A percentile compares a stretch with the other conserved stretches of the same genome.
Evolutionary conservation across 2,329 filamentous ascomycete species (phyloP).

Genomic region (Mariannaea sp.): DNA sequence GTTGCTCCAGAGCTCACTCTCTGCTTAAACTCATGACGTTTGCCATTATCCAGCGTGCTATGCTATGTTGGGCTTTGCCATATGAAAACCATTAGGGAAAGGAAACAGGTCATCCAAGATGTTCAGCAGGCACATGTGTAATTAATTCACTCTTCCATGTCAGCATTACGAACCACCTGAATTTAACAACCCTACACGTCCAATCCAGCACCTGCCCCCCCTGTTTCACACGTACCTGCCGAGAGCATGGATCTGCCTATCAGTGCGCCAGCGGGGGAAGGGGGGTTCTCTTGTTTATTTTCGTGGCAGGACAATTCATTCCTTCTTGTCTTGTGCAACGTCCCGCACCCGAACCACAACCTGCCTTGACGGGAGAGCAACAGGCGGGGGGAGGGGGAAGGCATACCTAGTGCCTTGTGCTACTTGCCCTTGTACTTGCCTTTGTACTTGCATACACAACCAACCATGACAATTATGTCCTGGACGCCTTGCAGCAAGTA

Average conservation of each 20-base stretch:
- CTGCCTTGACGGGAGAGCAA: constrained; percentile 2
- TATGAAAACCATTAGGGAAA: too few relatives aligned
- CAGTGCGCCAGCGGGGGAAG: constrained; percentile 9
- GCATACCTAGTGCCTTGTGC: too few relatives aligned
- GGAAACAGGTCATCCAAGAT: too few relatives aligned
- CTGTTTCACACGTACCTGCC: too few relatives aligned
- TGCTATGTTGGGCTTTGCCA: too few relatives aligned
- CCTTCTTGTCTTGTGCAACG: constrained; percentile 7
- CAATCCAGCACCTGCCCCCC: too few relatives aligned
- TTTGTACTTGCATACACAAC: too few relatives aligned
- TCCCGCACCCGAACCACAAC: neutral
- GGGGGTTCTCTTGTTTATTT: constrained; percentile 12
- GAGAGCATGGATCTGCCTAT: constrained; percentile 1
- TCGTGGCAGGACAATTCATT: constrained; percentile 14
- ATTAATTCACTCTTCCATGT: too few relatives aligned
- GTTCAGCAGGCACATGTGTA: too few relatives aligned
- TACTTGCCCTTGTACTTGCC: too few relatives aligned
- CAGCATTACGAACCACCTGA: too few relatives aligned
- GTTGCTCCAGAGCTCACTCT: constrained; percentile 5
- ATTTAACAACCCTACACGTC: neutral
- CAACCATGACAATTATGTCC: too few relatives aligned
- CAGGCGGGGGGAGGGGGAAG: constrained; percentile 13
- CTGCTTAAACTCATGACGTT: neutral
- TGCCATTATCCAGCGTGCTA: neutral
- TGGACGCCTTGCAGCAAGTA: constrained; percentile 23